A percentile compares a stretch with the other conserved stretches of the same genome.
Conservation (phyloP, 2,329 filamentous ascomycete species). For the Cladosporium velox region DNA sequence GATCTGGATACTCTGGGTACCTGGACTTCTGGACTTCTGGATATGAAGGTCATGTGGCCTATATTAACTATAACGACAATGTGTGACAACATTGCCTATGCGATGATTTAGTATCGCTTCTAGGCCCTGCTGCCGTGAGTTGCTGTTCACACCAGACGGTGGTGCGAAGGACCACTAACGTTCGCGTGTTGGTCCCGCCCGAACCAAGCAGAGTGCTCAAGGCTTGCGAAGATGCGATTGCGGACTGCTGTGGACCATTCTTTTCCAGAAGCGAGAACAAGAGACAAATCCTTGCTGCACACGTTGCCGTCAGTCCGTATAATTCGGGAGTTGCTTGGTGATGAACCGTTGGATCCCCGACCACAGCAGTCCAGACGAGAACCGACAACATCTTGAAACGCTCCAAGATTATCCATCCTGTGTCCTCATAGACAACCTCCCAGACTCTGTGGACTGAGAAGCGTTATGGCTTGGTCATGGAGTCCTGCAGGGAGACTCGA, state of each 20-base stretch:
- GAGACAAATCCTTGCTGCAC: not conserved
- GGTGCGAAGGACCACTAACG: not conserved
- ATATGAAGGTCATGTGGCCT: not conserved
- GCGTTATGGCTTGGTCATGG: too few species aligned
- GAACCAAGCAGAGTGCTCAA: not conserved
- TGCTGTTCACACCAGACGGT: not conserved
- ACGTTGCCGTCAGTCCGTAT: not conserved
- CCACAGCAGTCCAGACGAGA: not conserved
- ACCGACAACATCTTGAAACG: not conserved
- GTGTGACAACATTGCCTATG: not conserved
- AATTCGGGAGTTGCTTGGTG: not conserved
- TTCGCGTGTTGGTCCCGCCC: not conserved
- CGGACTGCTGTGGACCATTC: not conserved
- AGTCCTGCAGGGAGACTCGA: not conserved
- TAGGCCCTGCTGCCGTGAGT: not conserved
- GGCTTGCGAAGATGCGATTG: not conserved
- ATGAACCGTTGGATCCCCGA: not conserved
- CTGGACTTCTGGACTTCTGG: not conserved
- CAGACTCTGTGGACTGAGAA: too few species aligned
- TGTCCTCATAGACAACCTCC: not conserved
- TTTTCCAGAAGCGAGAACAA: not conserved
- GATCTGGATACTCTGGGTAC: not conserved
- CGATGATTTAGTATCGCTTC: not conserved
- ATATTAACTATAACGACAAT: not conserved
- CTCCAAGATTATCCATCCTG: not conserved